These are phyloP conservation scores for Piper betle DNA, from an alignment of 164 flowering plant genomes.

Conservation along the genomic window DNA sequence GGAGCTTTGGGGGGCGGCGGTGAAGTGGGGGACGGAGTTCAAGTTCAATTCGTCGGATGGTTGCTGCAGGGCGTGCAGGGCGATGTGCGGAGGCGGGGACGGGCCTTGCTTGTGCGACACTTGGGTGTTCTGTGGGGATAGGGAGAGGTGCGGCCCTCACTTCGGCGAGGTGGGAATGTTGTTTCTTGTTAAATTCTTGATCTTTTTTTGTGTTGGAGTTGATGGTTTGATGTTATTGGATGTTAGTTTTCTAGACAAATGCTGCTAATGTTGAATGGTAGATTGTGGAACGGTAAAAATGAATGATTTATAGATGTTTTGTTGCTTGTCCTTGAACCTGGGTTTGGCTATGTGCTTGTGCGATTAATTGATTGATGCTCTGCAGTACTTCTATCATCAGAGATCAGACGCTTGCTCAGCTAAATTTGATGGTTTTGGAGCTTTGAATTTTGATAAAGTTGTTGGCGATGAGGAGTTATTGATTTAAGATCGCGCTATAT, in stretches of 20 bases:
- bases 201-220: neutral
- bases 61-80: slow-evolving; percentile 83
- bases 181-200: too few species aligned
- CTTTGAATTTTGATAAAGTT: too few species aligned
- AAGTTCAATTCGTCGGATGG: slow-evolving; percentile 54
- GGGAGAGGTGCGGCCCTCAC: slow-evolving; percentile 47
- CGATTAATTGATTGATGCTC: neutral
- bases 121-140: slow-evolving; percentile 89
- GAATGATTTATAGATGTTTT: too few species aligned
- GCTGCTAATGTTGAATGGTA: too few species aligned
- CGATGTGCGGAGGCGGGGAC: slow-evolving; percentile 64
- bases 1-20: slow-evolving; percentile 96
- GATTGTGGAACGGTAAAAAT: too few species aligned
- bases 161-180: slow-evolving; percentile 88
- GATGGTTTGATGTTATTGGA: neutral
- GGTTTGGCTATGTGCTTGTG: neutral
- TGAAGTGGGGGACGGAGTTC: slow-evolving; percentile 89
- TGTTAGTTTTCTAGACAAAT: too few species aligned
- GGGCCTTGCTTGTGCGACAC: slow-evolving; percentile 88
- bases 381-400: too few species aligned
- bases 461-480: neutral
- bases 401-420: neutral
- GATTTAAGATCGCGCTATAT: neutral
- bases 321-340: too few species aligned
- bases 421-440: neutral